Percentiles rank a stretch among this genome's conserved stretches.
Conservation (phyloP, 2,329 filamentous ascomycete genomes). For the Pyricularia sp. region DNA sequence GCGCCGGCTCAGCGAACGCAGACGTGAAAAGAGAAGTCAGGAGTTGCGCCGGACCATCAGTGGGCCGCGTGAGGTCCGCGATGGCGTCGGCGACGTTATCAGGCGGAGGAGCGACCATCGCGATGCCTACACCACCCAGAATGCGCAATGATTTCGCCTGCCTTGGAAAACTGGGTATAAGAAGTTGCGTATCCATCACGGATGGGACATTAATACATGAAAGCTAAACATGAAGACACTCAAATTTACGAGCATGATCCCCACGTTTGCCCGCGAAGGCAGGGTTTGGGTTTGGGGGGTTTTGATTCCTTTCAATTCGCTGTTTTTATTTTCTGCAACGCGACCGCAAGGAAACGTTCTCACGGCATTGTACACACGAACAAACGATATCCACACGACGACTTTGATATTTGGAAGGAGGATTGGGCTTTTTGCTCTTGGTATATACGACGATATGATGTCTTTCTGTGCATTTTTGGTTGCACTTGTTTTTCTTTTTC, state of each 20-base stretch:
- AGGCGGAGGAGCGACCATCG: slow-evolving; percentile 29
- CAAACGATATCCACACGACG: not conserved
- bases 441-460: slow-evolving; percentile 1
- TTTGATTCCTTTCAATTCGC: not conserved
- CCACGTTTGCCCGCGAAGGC: not conserved
- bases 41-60: slow-evolving; percentile 53
- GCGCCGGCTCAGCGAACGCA: slow-evolving; percentile 45
- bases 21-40: slow-evolving; percentile 47
- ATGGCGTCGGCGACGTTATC: slow-evolving; percentile 49
- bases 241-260: not conserved
- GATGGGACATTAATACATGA: not conserved
- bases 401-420: not conserved
- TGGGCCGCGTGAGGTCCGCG: slow-evolving; percentile 45
- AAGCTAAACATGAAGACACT: not conserved
- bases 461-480: not conserved
- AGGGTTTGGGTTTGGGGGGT: not conserved
- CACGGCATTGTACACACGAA: not conserved
- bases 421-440: not conserved
- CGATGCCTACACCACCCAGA: slow-evolving; percentile 14
- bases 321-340: not conserved
- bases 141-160: not conserved
- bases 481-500: slow-evolving; percentile 5
- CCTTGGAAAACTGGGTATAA: not conserved
- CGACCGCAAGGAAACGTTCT: not conserved
- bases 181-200: not conserved